Conservation (phyloP, 2,329 filamentous ascomycete genomes). For the Verticillium isaacii region DNA sequence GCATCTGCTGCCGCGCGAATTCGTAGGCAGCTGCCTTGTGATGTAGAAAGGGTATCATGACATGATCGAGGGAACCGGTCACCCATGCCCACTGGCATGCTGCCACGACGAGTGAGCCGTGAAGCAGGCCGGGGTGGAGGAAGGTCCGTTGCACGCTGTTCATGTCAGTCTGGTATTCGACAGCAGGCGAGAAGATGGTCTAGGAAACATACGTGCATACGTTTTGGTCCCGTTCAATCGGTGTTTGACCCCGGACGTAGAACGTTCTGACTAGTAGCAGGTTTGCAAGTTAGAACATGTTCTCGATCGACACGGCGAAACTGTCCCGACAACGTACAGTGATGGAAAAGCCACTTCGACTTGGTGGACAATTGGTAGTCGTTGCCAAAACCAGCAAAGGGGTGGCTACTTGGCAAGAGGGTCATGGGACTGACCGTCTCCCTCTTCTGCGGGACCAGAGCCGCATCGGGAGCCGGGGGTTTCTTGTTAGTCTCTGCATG, state of each 20-base stretch:
- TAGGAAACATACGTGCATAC: slow-evolving; percentile 24
- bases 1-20: slow-evolving; percentile 38
- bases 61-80: slow-evolving; percentile 37
- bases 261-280: slow-evolving; percentile 30
- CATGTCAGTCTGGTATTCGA: slow-evolving; percentile 4
- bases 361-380: slow-evolving; percentile 23
- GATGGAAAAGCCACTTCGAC: slow-evolving; percentile 29
- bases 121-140: slow-evolving; percentile 38
- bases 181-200: background rate
- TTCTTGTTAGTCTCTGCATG: slow-evolving; percentile 6
- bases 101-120: slow-evolving; percentile 39
- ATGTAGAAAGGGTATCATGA: slow-evolving; percentile 39
- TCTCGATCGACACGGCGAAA: slow-evolving; percentile 10
- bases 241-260: slow-evolving; percentile 33
- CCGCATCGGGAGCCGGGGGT: background rate
- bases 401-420: slow-evolving; percentile 4
- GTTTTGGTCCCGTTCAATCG: slow-evolving; percentile 28
- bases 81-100: slow-evolving; percentile 42
- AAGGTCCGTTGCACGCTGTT: slow-evolving; percentile 36
- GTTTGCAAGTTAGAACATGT: background rate
- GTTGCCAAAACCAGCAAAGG: slow-evolving; percentile 10
- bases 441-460: background rate
- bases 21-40: slow-evolving; percentile 42
- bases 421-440: background rate
- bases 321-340: slow-evolving; percentile 22